Evolutionary conservation across 345 rosid species (phyloP).

Genomic region (Noccaea bulbosa): DNA sequence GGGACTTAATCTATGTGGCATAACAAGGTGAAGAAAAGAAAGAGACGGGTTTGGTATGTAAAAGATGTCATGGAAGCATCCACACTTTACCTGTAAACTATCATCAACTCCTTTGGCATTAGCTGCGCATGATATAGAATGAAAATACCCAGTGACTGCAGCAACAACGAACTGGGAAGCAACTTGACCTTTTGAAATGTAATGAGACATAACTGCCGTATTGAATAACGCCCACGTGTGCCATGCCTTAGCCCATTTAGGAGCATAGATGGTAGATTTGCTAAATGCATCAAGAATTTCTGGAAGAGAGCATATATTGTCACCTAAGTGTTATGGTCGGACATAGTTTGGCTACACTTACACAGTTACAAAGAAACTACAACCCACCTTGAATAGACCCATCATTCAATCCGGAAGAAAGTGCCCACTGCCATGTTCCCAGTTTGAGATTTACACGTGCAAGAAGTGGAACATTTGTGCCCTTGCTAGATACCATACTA

Average conservation of each 20-base stretch:
- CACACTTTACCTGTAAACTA: conserved; percentile 82
- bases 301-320: conserved; percentile 41
- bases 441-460: conserved; percentile 87
- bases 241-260: conserved; percentile 97
- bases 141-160: conserved; percentile 98
- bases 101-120: conserved; percentile 96
- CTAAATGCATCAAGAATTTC: conserved; percentile 77
- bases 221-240: conserved; percentile 97
- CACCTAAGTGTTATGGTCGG: conserved; percentile 15
- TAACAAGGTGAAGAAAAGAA: conserved; percentile 20
- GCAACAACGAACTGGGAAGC: conserved; percentile 84
- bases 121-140: conserved; percentile 94
- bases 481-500: conserved; percentile 54
- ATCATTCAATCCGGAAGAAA: conserved; percentile 87
- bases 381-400: conserved; percentile 78
- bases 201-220: conserved; percentile 97
- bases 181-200: conserved; percentile 65
- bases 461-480: conserved; percentile 66
- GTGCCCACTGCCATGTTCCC: conserved; percentile 93
- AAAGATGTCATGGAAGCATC: conserved; percentile 31
- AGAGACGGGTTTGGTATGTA: conserved; percentile 9
- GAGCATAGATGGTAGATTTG: conserved; percentile 77
- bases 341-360: conserved; percentile 24
- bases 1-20: conserved; percentile 14
- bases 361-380: conserved; percentile 32